These are phyloP conservation scores for Zygosaccharomyces siamensis DNA, from an alignment of 805 yeast species.

Conservation along the genomic window DNA sequence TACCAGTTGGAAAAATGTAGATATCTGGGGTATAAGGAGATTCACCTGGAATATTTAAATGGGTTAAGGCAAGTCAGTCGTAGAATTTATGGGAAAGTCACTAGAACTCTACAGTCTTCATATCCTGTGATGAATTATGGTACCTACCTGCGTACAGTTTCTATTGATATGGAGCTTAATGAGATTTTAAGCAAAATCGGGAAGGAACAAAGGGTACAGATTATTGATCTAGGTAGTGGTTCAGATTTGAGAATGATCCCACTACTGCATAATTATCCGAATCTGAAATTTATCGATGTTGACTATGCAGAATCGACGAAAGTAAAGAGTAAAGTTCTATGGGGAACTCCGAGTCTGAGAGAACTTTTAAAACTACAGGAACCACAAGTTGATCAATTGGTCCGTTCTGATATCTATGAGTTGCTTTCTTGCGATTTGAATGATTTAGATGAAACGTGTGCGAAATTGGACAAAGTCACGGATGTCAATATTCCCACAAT, in stretches of 20 bases:
- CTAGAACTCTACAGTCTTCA: slow-evolving; percentile 31
- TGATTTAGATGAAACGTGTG: slow-evolving; percentile 25
- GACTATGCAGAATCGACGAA: slow-evolving; percentile 47
- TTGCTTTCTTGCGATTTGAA: slow-evolving; percentile 36
- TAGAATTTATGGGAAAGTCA: slow-evolving; percentile 20
- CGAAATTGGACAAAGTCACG: slow-evolving; percentile 20
- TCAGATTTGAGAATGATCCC: slow-evolving; percentile 54
- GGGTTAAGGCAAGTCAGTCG: slow-evolving; percentile 19
- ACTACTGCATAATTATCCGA: slow-evolving; percentile 29
- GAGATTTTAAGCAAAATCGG: slow-evolving; percentile 35
- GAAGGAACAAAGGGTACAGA: slow-evolving; percentile 39
- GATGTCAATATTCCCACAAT: slow-evolving; percentile 40
- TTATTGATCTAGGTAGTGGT: slow-evolving; percentile 63
- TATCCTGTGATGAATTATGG: slow-evolving; percentile 69
- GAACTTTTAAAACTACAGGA: slow-evolving; percentile 4
- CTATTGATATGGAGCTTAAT: slow-evolving; percentile 46
- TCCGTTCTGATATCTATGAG: slow-evolving; percentile 22
- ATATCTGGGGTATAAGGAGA: slow-evolving; percentile 15
- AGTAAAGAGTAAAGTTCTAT: slow-evolving; percentile 36
- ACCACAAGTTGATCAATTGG: slow-evolving; percentile 27
- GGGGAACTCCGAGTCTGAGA: slow-evolving; percentile 9
- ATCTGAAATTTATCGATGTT: slow-evolving; percentile 42
- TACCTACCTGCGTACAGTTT: slow-evolving; percentile 54
- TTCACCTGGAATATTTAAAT: slow-evolving; percentile 24
- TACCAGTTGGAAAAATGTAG: slow-evolving; percentile 12